These are phyloP conservation scores for Boletus subparvulus DNA, from an alignment of 768 basidiomycete genomes.

Conservation along the genomic window DNA sequence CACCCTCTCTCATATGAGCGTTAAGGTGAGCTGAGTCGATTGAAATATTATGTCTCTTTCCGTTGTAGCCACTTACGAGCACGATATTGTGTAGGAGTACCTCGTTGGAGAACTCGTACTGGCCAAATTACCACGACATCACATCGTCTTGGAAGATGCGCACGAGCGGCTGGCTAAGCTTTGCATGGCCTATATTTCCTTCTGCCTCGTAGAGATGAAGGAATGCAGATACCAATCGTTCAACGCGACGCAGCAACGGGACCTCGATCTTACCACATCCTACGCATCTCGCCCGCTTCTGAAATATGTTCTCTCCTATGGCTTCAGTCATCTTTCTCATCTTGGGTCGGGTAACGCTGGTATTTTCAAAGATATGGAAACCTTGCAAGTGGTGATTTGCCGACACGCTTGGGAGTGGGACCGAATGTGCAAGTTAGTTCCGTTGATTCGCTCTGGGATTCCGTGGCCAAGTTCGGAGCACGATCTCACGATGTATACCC, in stretches of 20 bases:
- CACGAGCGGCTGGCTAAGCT: constrained; percentile 6
- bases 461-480: constrained; percentile 7
- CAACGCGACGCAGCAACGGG: background rate
- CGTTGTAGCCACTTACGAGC: background rate
- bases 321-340: constrained; percentile 7
- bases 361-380: constrained; percentile 2
- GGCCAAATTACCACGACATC: background rate
- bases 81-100: constrained; percentile 5
- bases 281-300: background rate
- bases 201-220: constrained; percentile 8
- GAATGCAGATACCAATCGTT: background rate
- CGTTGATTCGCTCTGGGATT: background rate
- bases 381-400: background rate
- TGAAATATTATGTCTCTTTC: background rate
- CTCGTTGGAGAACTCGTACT: constrained; percentile 7
- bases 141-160: constrained; percentile 5
- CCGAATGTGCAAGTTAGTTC: background rate
- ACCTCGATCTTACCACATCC: background rate
- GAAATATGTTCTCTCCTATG: constrained; percentile 11
- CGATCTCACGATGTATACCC: constrained; percentile 1
- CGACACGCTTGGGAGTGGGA: constrained; percentile 3
- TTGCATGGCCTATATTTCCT: constrained; percentile 7
- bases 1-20: constrained; percentile 15
- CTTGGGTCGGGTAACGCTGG: background rate
- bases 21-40: constrained; percentile 7